These are phyloP conservation scores for Arthroderma sp. DNA, from an alignment of 2,329 filamentous ascomycete genomes.

Conservation along the genomic window DNA sequence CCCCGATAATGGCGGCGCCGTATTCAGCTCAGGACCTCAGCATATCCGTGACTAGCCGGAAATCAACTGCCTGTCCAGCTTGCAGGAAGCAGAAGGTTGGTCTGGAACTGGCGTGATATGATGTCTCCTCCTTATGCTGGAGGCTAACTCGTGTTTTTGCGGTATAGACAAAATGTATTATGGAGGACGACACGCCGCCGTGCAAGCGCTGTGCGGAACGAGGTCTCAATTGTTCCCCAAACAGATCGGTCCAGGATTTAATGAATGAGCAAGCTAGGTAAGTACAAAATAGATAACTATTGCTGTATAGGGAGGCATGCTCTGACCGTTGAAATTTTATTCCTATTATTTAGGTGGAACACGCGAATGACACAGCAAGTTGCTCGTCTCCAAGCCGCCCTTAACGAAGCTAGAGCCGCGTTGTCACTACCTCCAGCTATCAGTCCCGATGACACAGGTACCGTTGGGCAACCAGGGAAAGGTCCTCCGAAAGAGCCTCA, in stretches of 20 bases:
- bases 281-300: background rate
- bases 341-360: conserved; percentile 5
- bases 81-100: conserved; percentile 39
- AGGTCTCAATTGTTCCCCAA: conserved; percentile 7
- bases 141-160: background rate
- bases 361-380: conserved; percentile 6
- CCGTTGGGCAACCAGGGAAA: conserved; percentile 1
- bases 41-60: conserved; percentile 18
- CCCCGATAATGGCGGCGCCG: background rate
- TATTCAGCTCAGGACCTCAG: conserved; percentile 2
- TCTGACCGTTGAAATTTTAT: background rate
- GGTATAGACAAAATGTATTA: conserved; percentile 8
- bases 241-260: conserved; percentile 9
- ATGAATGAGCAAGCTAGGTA: conserved; percentile 8
- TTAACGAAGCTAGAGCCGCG: conserved; percentile 7
- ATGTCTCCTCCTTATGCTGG: no score
- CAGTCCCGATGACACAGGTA: background rate
- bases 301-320: background rate
- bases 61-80: conserved; percentile 35
- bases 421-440: conserved; percentile 5
- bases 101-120: no score
- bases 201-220: conserved; percentile 9
- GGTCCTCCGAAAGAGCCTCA: conserved; percentile 2
- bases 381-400: conserved; percentile 5
- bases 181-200: conserved; percentile 8